Evolutionary conservation across 768 basidiomycete genomes (phyloP), one percentile per base, ranked within the genome.

Genomic region (Daedaleopsis sinensis): DNA sequence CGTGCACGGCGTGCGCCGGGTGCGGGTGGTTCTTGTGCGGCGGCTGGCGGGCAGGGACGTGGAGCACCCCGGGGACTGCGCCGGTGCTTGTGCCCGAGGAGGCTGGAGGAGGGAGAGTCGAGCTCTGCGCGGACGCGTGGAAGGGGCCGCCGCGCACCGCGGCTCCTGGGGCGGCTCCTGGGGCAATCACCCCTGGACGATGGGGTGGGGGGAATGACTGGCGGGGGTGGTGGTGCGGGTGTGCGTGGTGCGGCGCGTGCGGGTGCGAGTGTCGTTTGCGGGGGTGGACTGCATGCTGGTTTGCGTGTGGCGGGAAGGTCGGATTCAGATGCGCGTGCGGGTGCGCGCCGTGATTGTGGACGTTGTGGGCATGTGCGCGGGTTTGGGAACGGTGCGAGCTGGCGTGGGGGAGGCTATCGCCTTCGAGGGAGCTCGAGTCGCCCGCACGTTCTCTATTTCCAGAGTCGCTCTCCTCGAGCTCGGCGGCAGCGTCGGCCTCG

Each of bases 221-320:
- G 12, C 61, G 61, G 5, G 64, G 59, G 32, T 58, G 62, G 42
- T 59, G 64, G 23, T 57, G 63, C n/a, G 18, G 48, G 51, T 64
- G 64, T 10, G 64, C 37, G 8, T 51, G 55, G 15, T 60, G 61
- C 52, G 59, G 62, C 42, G 46, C 44, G 36, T 62, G 61, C 5
- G 68, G 68, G 51, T 68, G 65, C 18, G 70, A 65, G 49, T 68
- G 65, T n/a, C 68, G 67, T 57, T 66, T 65, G 51, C 65, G 66
- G 1, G 67, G 59, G 36, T 71, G 67, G 5, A 52, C 52, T 3
- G 18, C 13, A 18, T 42, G 39, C 39, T 42, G 39, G 19, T 65
- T 65, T 19, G 55, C 62, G 35, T 59, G 61, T 2, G 58, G 55
- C 37, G 60, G 63, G 55, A 63, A 62, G 52, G 55, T 57, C 16